Evolutionary conservation across 2,329 filamentous ascomycete genomes (phyloP).

Genomic region (Sarocladium strictum): DNA sequence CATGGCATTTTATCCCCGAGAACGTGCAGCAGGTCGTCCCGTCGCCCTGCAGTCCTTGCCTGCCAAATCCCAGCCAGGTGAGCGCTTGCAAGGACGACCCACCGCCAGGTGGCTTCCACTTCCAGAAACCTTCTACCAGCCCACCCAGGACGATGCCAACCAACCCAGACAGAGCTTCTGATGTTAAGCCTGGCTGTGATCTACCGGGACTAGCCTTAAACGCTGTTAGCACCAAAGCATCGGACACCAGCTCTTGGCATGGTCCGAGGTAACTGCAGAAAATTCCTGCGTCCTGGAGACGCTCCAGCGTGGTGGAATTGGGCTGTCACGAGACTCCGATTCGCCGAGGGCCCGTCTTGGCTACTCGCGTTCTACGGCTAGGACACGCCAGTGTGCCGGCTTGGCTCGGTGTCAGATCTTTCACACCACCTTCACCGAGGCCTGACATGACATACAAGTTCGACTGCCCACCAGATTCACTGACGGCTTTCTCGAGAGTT

Average conservation of each 20-base stretch:
- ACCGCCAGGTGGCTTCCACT: neutral
- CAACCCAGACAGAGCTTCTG: neutral
- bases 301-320: neutral
- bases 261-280: neutral
- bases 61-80: neutral
- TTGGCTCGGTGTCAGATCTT: neutral
- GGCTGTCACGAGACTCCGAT: neutral
- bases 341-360: neutral
- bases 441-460: too few relatives aligned
- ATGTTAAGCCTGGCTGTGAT: neutral
- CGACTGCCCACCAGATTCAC: too few relatives aligned
- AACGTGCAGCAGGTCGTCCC: neutral
- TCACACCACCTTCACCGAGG: neutral
- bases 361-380: neutral
- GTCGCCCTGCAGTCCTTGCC: neutral
- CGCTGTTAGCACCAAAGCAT: neutral
- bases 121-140: conserved; percentile 7
- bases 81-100: neutral
- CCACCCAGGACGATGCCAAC: neutral
- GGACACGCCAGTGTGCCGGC: neutral
- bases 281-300: conserved; percentile 2
- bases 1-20: neutral
- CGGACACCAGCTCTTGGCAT: neutral
- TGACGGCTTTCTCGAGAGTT: neutral
- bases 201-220: conserved; percentile 4